Base-by-base conservation (phyloP, 2,329 filamentous ascomycete species). In the Leptographium radiaticola region DNA sequence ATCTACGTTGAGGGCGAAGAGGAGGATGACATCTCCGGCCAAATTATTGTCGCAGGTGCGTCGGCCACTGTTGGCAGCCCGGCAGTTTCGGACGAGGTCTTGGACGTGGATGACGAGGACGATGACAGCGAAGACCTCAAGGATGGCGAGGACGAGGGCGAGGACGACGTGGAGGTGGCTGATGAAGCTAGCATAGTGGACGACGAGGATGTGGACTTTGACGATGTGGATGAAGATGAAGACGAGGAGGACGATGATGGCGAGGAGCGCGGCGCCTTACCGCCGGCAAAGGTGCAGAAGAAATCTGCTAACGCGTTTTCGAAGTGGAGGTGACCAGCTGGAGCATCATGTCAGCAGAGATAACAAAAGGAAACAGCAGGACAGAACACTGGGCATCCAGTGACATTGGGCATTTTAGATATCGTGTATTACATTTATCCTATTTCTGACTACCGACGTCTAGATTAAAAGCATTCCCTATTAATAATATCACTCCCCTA, bases 41-140 rank as follows among this genome's bases (percentile, higher is more conserved):
- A 67, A 53, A 63, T 67, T 16, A 63, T 67, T 4, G 57, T 68
- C 11, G 65, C 66, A 20, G 64, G 66, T 47, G 63, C 52, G 7
- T 63, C 66, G 20, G 65, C 66, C 48, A 63, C 50, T 7, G 12
- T 30, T 20, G 48, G 33, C n/a, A 30, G 42, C n/a, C 11, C 47
- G 12, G 44, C n/a, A 18, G 43, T 10, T 12, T 38, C 43, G 1
- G 51, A 47, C 8, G 58, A 56, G 12, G 43, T 71, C 3, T 72
- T 72, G 4, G 71, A 80, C 4, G 77, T 86, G 9, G 83, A 84
- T 42, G 84, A 88, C 58, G 81, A 94, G 6, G 84, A 95, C 52
- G 95, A 93, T 65, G 87, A 96, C 2, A 90, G 96, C 66, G 89
- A 87, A 1, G 79, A 89, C 62, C 81, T 84, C 36, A 77, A 83